Evolutionary conservation across 768 basidiomycete genomes (phyloP).

Genomic region (Mycena vulgaris): DNA sequence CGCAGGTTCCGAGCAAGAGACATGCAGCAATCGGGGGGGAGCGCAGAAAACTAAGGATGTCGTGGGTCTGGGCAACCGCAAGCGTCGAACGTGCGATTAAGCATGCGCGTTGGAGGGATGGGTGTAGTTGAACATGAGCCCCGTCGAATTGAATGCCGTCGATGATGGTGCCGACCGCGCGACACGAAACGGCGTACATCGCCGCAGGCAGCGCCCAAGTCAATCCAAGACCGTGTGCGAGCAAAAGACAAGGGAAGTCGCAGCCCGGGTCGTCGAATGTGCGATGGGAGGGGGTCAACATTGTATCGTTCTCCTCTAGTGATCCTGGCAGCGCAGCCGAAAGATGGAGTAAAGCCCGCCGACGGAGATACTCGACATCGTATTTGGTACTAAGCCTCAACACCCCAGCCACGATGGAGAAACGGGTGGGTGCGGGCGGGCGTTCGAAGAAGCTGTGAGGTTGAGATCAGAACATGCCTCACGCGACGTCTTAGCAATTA

Average conservation of each 20-base stretch:
- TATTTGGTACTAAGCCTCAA: constrained; percentile 26
- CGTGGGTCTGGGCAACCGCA: background rate
- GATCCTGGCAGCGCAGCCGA: background rate
- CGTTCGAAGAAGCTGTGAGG: constrained; percentile 27
- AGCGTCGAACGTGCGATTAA: background rate
- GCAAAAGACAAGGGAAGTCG: background rate
- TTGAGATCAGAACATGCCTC: no score
- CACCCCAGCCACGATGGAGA: constrained; percentile 17
- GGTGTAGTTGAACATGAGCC: background rate
- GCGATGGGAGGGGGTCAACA: no score
- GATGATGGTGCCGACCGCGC: background rate
- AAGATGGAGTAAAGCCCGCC: constrained; percentile 11
- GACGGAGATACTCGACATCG: constrained; percentile 23
- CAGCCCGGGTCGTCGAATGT: no score
- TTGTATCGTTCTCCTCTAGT: constrained; percentile 7
- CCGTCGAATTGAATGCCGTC: constrained; percentile 2
- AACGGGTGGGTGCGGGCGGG: constrained; percentile 8
- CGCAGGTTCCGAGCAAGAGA: no score
- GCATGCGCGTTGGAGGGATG: background rate
- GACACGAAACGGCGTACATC: background rate
- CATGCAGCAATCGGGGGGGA: no score
- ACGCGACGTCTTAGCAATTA: no score
- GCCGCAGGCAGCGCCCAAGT: constrained; percentile 14
- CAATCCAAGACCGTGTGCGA: background rate
- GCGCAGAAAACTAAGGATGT: background rate